A percentile compares a stretch with the other conserved stretches of the same genome.
Evolutionary conservation across 352 stramenopile species (phyloP).

Genomic region (Globisporangium paroecandrum): DNA sequence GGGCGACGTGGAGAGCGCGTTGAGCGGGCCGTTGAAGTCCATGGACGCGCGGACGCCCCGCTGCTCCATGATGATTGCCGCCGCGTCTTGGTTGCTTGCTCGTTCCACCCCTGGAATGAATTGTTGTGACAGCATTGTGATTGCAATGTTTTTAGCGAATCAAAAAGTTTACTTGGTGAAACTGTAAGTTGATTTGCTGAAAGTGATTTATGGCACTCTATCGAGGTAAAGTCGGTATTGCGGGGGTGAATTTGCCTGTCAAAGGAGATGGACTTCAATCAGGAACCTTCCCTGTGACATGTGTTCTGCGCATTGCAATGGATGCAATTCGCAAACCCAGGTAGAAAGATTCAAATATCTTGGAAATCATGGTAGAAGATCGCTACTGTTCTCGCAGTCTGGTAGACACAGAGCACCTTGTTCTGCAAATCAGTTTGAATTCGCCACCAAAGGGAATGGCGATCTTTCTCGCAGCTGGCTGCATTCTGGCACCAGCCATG

Average conservation of each 20-base stretch:
- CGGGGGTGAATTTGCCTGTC: background rate
- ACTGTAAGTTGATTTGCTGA: background rate
- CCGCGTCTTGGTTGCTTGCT: background rate
- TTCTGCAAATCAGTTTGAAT: background rate
- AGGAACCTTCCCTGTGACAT: slow-evolving; percentile 10
- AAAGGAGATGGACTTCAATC: background rate
- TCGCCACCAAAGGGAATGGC: background rate
- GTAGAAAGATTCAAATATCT: background rate
- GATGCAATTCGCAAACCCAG: slow-evolving; percentile 1
- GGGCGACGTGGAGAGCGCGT: slow-evolving; percentile 78
- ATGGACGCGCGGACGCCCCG: slow-evolving; percentile 77
- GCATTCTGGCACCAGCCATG: background rate
- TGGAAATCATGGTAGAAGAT: background rate
- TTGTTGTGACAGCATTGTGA: background rate
- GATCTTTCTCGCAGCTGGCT: slow-evolving; percentile 5
- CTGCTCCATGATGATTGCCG: slow-evolving; percentile 25
- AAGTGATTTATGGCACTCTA: slow-evolving; percentile 2
- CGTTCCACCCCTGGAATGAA: background rate
- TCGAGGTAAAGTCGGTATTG: slow-evolving; percentile 9
- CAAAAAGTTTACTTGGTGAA: background rate
- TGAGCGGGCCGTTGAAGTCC: slow-evolving; percentile 84
- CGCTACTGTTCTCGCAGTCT: background rate
- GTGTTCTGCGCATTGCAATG: background rate
- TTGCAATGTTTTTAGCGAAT: slow-evolving; percentile 14
- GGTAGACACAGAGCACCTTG: background rate